These are phyloP conservation scores for Poterioochromonas sp. DNA, from an alignment of 352 stramenopile species.

Conservation along the genomic window DNA sequence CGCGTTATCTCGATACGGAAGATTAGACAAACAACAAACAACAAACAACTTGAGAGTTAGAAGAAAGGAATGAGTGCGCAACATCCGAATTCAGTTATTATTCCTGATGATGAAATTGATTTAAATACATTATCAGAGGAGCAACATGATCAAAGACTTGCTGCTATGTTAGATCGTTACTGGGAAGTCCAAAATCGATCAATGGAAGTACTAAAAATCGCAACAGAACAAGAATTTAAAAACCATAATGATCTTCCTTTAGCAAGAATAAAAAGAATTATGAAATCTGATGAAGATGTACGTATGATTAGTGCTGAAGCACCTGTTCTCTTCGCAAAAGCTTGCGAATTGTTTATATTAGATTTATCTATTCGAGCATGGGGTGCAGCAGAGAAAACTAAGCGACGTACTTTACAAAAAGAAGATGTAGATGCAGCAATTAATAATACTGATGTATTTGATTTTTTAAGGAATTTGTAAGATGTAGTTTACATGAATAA, in stretches of 20 bases:
- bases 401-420: constrained; percentile 60
- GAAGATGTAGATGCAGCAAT: constrained; percentile 96
- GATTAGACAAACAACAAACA: too few species aligned
- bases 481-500: too few species aligned
- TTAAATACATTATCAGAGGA: constrained; percentile 21
- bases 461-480: constrained; percentile 86
- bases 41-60: too few species aligned
- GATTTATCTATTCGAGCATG: constrained; percentile 89
- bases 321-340: constrained; percentile 96
- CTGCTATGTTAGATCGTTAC: constrained; percentile 49
- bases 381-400: constrained; percentile 67
- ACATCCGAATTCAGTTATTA: constrained; percentile 4
- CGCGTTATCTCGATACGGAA: too few species aligned
- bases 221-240: constrained; percentile 96
- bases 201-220: constrained; percentile 79
- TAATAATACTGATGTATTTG: constrained; percentile 95
- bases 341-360: constrained; percentile 98
- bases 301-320: constrained; percentile 97
- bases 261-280: constrained; percentile 97
- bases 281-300: constrained; percentile 94
- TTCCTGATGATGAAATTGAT: constrained; percentile 25
- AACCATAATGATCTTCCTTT: constrained; percentile 98
- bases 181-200: constrained; percentile 78
- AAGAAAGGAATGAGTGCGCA: too few species aligned
- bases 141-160: constrained; percentile 20